Evolutionary conservation across 164 flowering plant genomes (phyloP), one percentile per base, ranked within the genome.

Genomic region (Cinnamomum micranthum): DNA sequence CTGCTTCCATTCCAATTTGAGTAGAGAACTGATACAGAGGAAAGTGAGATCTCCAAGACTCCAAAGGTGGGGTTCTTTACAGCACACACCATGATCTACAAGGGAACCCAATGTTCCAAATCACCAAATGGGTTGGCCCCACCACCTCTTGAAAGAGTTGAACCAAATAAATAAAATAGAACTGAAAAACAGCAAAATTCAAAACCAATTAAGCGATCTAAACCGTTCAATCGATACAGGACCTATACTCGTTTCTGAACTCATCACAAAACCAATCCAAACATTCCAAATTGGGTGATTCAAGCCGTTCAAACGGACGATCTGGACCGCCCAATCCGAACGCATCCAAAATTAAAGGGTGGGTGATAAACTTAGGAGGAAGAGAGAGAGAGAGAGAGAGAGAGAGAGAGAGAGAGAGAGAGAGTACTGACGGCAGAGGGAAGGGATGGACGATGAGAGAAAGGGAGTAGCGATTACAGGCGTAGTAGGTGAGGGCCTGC

Each of bases 361-460:
- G 35, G 70, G 24, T 25, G 11, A 65, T 50, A 68, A 69, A 31
- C 35, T 31, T 31, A 41, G 9, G 47, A 41, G 71, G 10, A 6
- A 17, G 50, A 50, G 64, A n/a, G n/a, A n/a, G n/a, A n/a, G n/a
- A n/a, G n/a, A n/a, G n/a, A 17, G 51, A 50, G 64, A 17, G 51
- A 50, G 64, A 17, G 51, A 50, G 64, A 65, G 23, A 19, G 15
- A 5, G 47, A 1, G 50, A 31, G 66, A 23, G 25, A 20, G 71
- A 47, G 77, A 71, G 50, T 2, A 83, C 92, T 85, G 12, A 93
- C 98, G 98, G 97, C 47, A 93, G 79, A 0, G 98, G 78, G 55
- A 93, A 88, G 47, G 91, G 91, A 77, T 92, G 98, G 62, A 91
- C 81, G 70, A 85, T 70, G 71, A 93, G 87, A 0, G 80, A 75